A percentile compares a stretch with the other conserved stretches of the same genome.
Evolutionary conservation across 2,329 filamentous ascomycete species (phyloP).

Genomic region (Beauveria caledonica): DNA sequence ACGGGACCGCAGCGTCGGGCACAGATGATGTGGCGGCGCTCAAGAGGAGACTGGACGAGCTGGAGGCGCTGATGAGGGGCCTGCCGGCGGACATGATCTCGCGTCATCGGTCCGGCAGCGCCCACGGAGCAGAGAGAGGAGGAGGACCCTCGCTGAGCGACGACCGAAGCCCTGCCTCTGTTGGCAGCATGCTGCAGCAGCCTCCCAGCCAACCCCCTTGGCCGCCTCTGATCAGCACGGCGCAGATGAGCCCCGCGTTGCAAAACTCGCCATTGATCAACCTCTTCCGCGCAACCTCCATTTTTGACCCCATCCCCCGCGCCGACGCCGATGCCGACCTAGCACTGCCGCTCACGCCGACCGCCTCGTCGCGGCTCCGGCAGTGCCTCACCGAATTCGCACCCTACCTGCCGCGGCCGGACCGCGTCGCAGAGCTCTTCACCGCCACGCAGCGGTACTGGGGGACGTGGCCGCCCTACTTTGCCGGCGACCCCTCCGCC

Average conservation of each 20-base stretch:
- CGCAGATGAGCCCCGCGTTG: background rate
- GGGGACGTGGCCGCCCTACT: constrained; percentile 18
- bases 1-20: background rate
- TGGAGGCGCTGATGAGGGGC: constrained; percentile 18
- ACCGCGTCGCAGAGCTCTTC: constrained; percentile 16
- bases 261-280: constrained; percentile 2
- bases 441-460: constrained; percentile 18
- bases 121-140: background rate
- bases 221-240: background rate
- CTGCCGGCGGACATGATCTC: background rate
- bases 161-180: background rate
- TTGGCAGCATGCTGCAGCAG: background rate
- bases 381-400: constrained; percentile 13
- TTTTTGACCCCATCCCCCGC: background rate
- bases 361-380: background rate
- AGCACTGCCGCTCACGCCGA: background rate
- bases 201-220: background rate
- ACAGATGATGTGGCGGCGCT: constrained; percentile 10
- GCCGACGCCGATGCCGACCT: background rate
- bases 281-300: constrained; percentile 5
- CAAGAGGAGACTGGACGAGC: constrained; percentile 17
- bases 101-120: background rate
- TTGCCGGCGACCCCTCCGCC: background rate
- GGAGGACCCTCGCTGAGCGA: background rate
- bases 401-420: constrained; percentile 6